phyloP scores from a whole-genome alignment of 2,329 filamentous ascomycete genomes.

The Fusarium pseudoanthophilum region DNA sequence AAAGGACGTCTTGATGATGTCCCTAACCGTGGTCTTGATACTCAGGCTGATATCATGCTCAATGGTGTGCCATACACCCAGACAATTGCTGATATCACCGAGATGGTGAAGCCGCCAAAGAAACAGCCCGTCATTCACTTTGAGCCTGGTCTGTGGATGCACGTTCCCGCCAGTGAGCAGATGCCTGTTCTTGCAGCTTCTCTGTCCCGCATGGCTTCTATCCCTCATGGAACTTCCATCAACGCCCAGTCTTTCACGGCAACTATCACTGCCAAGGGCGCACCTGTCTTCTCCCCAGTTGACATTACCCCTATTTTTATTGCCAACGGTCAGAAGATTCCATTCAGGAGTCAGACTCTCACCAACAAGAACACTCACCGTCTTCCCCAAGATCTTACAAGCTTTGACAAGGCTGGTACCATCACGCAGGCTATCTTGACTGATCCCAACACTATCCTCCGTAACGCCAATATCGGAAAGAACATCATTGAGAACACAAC shows the following conservation, averaged over 20 bases:
- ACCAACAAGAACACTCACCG: constrained; percentile 29
- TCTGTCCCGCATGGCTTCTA: constrained; percentile 53
- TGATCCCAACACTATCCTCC: constrained; percentile 46
- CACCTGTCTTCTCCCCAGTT: constrained; percentile 31
- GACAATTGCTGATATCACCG: constrained; percentile 49
- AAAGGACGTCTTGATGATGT: constrained; percentile 46
- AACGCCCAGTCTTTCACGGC: constrained; percentile 51
- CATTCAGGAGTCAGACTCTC: constrained; percentile 21
- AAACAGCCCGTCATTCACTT: constrained; percentile 51
- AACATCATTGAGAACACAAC: constrained; percentile 46
- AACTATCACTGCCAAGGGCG: constrained; percentile 19
- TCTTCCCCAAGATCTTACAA: constrained; percentile 45
- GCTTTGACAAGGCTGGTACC: constrained; percentile 44
- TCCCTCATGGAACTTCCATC: constrained; percentile 57
- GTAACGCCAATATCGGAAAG: constrained; percentile 45
- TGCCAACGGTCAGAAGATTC: background rate
- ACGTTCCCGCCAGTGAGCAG: constrained; percentile 47
- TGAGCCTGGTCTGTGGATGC: constrained; percentile 55
- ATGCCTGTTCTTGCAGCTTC: constrained; percentile 40
- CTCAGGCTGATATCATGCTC: constrained; percentile 49
- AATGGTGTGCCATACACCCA: constrained; percentile 52
- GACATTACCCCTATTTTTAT: constrained; percentile 46
- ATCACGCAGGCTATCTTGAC: constrained; percentile 48
- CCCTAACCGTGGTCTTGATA: constrained; percentile 52
- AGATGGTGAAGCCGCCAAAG: constrained; percentile 34